Conservation (phyloP, 2,329 filamentous ascomycete genomes). For the Purpureocillium takamizusanense region DNA sequence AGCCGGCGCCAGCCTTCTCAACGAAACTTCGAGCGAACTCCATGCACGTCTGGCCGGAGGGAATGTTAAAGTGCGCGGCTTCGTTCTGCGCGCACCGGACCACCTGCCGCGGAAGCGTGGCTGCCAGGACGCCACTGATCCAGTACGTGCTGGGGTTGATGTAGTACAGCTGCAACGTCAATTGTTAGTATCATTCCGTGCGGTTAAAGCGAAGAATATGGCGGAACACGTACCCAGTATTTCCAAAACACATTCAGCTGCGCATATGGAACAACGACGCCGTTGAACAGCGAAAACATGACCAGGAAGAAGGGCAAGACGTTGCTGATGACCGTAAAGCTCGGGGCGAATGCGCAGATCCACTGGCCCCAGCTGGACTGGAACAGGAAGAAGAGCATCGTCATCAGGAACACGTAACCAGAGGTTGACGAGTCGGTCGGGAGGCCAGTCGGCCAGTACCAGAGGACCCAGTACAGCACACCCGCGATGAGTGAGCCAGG, state of each 20-base stretch:
- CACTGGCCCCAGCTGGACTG: constrained; percentile 70
- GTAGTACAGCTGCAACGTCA: constrained; percentile 3
- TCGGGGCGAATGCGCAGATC: constrained; percentile 75
- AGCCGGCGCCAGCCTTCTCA: constrained; percentile 37
- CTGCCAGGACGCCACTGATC: constrained; percentile 5
- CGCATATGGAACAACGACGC: constrained; percentile 60
- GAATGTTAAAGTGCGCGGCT: constrained; percentile 43
- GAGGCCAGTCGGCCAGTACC: constrained; percentile 70
- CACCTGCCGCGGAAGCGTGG: constrained; percentile 6
- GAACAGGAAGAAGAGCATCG: constrained; percentile 67
- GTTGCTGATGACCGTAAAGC: constrained; percentile 37
- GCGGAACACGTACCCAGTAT: constrained; percentile 44
- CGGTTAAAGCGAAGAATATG: background rate
- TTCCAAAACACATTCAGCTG: constrained; percentile 61
- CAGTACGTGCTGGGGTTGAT: constrained; percentile 5
- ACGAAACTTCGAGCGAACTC: constrained; percentile 56
- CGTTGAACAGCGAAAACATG: constrained; percentile 69
- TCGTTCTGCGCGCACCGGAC: constrained; percentile 32
- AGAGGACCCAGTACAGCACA: constrained; percentile 62
- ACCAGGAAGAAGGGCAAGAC: constrained; percentile 76
- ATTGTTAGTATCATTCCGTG: background rate
- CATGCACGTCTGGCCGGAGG: constrained; percentile 53
- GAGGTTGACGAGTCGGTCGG: constrained; percentile 23
- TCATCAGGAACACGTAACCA: constrained; percentile 33
- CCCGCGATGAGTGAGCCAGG: constrained; percentile 57